Base-by-base conservation (phyloP, 2,329 filamentous ascomycete genomes). In the Phialemonium atrogriseum region DNA sequence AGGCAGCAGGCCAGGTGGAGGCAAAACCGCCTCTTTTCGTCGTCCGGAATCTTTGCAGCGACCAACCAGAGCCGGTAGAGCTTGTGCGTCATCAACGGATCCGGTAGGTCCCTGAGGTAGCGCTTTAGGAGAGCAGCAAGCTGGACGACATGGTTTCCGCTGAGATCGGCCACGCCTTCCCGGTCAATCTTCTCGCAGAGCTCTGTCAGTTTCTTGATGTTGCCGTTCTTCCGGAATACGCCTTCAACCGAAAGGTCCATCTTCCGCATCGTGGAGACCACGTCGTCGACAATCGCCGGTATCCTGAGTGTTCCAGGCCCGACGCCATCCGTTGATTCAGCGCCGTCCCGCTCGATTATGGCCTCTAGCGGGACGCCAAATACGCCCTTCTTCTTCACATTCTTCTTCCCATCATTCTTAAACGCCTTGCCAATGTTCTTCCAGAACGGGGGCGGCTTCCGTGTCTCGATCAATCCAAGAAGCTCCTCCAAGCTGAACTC, bases 221-320 rank as follows among this genome's bases (percentile, higher is more conserved):
- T 98, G 47, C 91, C 91, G 49, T 96, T 98, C 70, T 98, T 98
- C 46, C 91, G 80, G 74, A 98, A 98, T 14, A 98, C 88, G 48
- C 91, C 91, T 58, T 98, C 91, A 2, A 98, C 86, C 2, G 89
- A 96, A 64, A 98, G 87, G 56, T 98, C 91, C 86, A 98, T 96
- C 58, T 89, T 91, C 47, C 88, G 80, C 85, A 98, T 94, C 10
- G 88, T 87, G 4, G 84, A 83, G 22, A 98, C 81, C 29, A 89
- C 80, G 52, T 95, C 89, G 49, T 96, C 89, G n/a, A 98, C 73
- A 32, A 98, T 69, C n/a, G 86, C 84, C 3, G 91, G 91, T 24
- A 98, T 85, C 32, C 86, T 82, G 35, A 98, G 68, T 10, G 86
- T 82, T 12, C 88, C 89, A 9, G 91, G 88, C 1, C 91, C 91